Evolutionary conservation across 345 rosid genomes (phyloP), one percentile per base, ranked within the genome.

Genomic region (Eucalyptus sp.): DNA sequence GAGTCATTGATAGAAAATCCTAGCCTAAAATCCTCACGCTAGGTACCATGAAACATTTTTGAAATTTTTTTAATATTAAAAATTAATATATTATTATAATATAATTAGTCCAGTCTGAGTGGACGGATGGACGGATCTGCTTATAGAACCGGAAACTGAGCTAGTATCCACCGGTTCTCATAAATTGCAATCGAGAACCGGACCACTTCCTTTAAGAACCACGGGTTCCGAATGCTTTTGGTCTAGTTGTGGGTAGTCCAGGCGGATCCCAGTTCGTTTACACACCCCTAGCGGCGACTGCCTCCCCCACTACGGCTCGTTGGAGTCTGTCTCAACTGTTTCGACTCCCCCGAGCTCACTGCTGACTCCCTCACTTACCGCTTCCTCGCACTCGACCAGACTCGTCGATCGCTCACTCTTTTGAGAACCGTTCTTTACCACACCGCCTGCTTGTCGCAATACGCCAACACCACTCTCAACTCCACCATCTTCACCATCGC

Each of bases 261-360:
- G 4, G 49, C 4, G 3, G 49, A 4, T 48, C 10, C 4, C 49
- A 10, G 11, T 48, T 48, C 13, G 13, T 48, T 48, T 48, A 10
- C 49, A 48, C 93, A 88, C 92, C 76, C 92, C 11, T 46, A 48
- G 12, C 80, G 94, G 91, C 71, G 25, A 14, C 43, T 90, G 92
- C 18, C 94, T 93, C 13, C 11, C 86, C 86, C 33, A 90, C 91
- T 93, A 93, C 89, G 92, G 93, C 86, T 90, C 88, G 1, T 94
- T 92, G 5, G 92, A 88, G 22, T 92, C 91, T 89, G 50, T 31
- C 93, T 94, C 56, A 58, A 64, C 46, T 91, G 96, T 81, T 5
- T 4, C 3, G 81, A 89, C 44, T 17, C 86, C 41, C 58, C 92
- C n/a, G 33, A 62, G 46, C 66, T 93, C 44, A 76, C 64, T 24